Conservation (phyloP, 345 rosid species). For the Odontarrhena argentea region DNA sequence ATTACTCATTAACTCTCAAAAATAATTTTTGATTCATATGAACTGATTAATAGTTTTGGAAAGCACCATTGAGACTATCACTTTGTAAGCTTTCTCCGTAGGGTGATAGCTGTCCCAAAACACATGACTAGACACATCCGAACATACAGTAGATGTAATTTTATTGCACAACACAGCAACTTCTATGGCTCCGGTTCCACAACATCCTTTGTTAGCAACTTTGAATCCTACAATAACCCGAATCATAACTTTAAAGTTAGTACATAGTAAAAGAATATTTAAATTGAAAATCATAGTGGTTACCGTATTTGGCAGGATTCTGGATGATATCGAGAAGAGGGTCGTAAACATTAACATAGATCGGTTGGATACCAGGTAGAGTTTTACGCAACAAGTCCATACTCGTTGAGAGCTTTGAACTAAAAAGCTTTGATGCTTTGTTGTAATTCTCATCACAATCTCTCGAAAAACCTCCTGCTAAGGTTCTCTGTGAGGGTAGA, state of each 20-base stretch:
- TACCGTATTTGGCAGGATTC: conserved; percentile 55
- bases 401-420: conserved; percentile 44
- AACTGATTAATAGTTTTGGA: conserved; percentile 36
- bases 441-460: conserved; percentile 42
- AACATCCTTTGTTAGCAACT: conserved; percentile 52
- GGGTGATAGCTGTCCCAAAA: conserved; percentile 85
- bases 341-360: conserved; percentile 49
- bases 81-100: conserved; percentile 59
- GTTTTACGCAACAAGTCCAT: conserved; percentile 35
- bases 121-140: conserved; percentile 48
- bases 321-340: conserved; percentile 45
- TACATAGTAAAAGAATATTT: no score
- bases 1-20: neutral
- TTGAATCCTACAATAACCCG: conserved; percentile 55
- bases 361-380: conserved; percentile 41
- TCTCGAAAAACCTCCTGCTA: conserved; percentile 49
- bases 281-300: neutral
- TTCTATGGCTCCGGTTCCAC: conserved; percentile 59
- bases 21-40: conserved; percentile 30
- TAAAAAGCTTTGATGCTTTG: conserved; percentile 48
- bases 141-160: conserved; percentile 48
- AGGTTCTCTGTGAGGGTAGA: conserved; percentile 57
- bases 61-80: conserved; percentile 29
- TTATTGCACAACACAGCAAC: conserved; percentile 43
- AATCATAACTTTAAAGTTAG: conserved; percentile 5